These are phyloP conservation scores for Saturnispora sekii DNA, from an alignment of 805 yeast genomes.

Conservation along the genomic window DNA sequence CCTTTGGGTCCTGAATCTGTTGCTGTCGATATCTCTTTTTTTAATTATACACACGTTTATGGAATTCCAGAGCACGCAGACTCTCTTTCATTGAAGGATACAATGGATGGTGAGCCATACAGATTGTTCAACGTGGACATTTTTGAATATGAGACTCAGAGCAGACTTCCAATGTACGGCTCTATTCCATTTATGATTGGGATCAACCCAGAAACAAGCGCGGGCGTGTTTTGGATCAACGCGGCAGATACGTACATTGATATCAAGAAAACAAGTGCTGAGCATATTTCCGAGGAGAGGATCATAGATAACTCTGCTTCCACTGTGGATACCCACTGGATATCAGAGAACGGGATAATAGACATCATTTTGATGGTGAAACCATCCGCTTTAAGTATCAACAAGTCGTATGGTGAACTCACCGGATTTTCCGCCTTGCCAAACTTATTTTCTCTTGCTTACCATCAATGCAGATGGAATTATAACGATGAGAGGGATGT, in stretches of 20 bases:
- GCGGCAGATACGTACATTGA: constrained; percentile 90
- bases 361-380: constrained; percentile 65
- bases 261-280: constrained; percentile 32
- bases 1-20: constrained; percentile 88
- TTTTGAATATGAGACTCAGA: constrained; percentile 80
- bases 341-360: constrained; percentile 79
- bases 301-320: neutral
- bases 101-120: constrained; percentile 61
- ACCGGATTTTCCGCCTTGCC: constrained; percentile 75
- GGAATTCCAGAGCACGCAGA: constrained; percentile 99
- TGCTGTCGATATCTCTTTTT: constrained; percentile 65
- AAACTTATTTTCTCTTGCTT: constrained; percentile 68
- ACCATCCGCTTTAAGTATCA: constrained; percentile 44
- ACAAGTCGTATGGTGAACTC: constrained; percentile 50
- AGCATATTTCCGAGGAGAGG: constrained; percentile 8
- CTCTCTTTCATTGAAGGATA: constrained; percentile 61
- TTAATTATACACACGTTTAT: constrained; percentile 53
- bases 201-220: constrained; percentile 43
- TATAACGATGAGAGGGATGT: constrained; percentile 86
- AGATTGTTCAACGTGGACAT: constrained; percentile 89
- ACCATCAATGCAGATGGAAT: constrained; percentile 98
- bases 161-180: constrained; percentile 90
- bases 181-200: constrained; percentile 83
- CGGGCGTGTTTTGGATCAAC: constrained; percentile 86
- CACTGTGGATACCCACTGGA: constrained; percentile 64